A percentile compares a stretch with the other conserved stretches of the same genome.
These are phyloP conservation scores for Ambrosiella xylebori DNA, from an alignment of 2,329 filamentous ascomycete genomes.

Conservation along the genomic window DNA sequence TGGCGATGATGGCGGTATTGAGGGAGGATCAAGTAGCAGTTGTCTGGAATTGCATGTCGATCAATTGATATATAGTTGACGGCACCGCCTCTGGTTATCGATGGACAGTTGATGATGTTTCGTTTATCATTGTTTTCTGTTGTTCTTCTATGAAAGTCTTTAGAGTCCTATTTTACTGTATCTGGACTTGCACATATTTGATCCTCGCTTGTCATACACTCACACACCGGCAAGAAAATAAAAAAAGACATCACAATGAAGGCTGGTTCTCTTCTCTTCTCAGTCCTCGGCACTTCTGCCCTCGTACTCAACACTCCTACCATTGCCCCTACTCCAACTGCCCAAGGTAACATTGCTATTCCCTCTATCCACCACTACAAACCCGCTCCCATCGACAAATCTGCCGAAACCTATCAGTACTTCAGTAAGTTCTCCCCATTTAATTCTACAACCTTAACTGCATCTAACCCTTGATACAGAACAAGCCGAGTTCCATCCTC, in stretches of 20 bases:
- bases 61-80: neutral
- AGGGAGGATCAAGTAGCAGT: neutral
- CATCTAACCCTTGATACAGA: slow-evolving; percentile 4
- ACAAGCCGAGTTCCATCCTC: slow-evolving; percentile 15
- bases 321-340: neutral
- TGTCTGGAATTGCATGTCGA: neutral
- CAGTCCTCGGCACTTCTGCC: neutral
- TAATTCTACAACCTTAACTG: neutral
- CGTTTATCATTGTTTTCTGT: neutral
- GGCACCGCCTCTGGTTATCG: neutral
- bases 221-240: neutral
- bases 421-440: slow-evolving; percentile 6
- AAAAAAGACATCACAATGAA: neutral
- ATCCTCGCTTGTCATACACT: neutral
- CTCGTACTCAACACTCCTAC: neutral
- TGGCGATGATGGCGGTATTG: neutral
- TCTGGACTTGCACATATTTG: neutral
- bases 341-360: neutral
- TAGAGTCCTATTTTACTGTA: neutral
- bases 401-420: slow-evolving; percentile 1
- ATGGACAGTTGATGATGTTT: neutral
- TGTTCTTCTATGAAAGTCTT: neutral
- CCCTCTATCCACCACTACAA: neutral
- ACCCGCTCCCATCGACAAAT: neutral
- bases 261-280: neutral